Base-by-base conservation (phyloP, 2,329 filamentous ascomycete genomes). In the Penicillium sp. region DNA sequence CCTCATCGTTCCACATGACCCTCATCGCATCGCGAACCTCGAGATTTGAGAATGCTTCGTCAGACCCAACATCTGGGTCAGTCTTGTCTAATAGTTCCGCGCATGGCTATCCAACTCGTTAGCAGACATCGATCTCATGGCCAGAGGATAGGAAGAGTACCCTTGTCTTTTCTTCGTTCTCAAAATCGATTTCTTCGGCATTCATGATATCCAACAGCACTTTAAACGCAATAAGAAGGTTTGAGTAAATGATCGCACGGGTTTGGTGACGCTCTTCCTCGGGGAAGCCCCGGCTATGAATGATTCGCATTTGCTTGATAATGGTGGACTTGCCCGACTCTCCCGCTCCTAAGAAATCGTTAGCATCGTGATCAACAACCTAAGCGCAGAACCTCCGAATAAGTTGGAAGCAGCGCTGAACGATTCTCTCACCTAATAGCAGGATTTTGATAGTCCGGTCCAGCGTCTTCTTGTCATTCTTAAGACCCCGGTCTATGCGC, bases 241-340 rank as follows among this genome's bases (percentile, higher is more conserved):
- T 99, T 72, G 86, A 91, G 73, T 96, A 97, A 59, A 97, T 91
- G 64, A 96, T 91, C 13, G 90, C 88, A 62, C 93, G 90, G 80
- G 89, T 95, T 77, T 96, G 89, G 58, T 95, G 83, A 70, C 90
- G 88, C 71, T 97, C 93, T 57, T 82, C 84, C 64, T 88, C 87
- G 65, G 84, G 89, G 75, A 97, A 97, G 42, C 93, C 92, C 70
- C 90, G 85, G 12, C 89, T 84, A 70, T 97, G 93, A 62, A 99
- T 96, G 72, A 99, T 84, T 71, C 92, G 92, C 93, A 99, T 97
- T 78, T 97, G 92, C 77, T 97, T 97, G 58, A 97, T 82, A 52
- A 97, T 91, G 1, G 92, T 97, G 8, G 92, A 96, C 74, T 97
- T 97, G 58, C 92, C 89, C 51, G 87, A 93, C 74, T 97, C 92